phyloP scores from a whole-genome alignment of 345 rosid genomes.

The Citrus mangshanensis region DNA sequence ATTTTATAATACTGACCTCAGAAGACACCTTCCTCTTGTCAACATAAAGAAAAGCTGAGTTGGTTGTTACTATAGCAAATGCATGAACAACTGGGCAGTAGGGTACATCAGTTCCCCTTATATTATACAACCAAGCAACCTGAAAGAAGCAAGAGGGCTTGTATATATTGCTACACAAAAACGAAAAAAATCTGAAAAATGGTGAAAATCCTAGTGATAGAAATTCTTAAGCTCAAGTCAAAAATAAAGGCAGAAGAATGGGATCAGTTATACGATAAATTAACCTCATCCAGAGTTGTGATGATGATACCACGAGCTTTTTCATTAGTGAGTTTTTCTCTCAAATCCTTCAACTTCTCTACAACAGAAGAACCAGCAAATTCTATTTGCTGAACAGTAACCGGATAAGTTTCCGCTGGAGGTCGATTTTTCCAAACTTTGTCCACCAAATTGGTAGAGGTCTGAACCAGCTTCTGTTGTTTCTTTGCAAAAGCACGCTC shows the following conservation, averaged over 20 bases:
- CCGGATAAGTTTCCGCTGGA: constrained; percentile 52
- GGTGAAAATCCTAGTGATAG: neutral
- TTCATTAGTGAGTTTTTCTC: constrained; percentile 54
- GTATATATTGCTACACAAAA: neutral
- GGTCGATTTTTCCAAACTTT: constrained; percentile 83
- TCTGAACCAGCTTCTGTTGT: constrained; percentile 65
- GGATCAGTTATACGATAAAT: constrained; percentile 5
- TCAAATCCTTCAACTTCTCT: constrained; percentile 60
- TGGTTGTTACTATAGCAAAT: constrained; percentile 70
- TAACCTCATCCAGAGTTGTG: constrained; percentile 87
- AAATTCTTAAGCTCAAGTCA: neutral
- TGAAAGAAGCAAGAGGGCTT: constrained; percentile 27
- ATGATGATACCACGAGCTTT: constrained; percentile 63
- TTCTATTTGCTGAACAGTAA: constrained; percentile 62
- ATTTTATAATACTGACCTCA: constrained; percentile 43
- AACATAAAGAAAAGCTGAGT: constrained; percentile 71
- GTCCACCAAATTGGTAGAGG: constrained; percentile 74
- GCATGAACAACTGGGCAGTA: constrained; percentile 95
- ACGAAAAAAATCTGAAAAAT: neutral
- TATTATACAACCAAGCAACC: constrained; percentile 98
- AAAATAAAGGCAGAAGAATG: neutral
- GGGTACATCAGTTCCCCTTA: constrained; percentile 89
- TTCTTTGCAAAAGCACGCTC: constrained; percentile 53
- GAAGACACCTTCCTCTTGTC: constrained; percentile 72
- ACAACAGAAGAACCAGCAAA: constrained; percentile 65